phyloP scores from a whole-genome alignment of 441 rosid species.

The Gossypium davidsonii region DNA sequence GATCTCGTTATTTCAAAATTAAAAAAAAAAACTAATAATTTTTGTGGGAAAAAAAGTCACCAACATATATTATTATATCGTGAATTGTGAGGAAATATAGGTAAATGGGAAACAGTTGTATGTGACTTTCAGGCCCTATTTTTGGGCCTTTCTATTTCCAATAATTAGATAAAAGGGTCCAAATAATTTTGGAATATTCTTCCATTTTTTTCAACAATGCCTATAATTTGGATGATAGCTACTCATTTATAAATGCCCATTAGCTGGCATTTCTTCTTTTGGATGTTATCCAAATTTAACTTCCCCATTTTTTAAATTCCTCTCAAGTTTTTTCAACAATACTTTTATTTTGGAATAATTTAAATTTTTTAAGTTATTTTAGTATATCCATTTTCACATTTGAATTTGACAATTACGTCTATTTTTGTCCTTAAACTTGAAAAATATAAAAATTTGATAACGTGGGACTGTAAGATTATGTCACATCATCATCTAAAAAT shows the following conservation, averaged over 20 bases:
- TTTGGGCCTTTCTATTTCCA: not conserved
- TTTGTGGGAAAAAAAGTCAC: not conserved
- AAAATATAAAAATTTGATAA: no score
- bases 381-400: no score
- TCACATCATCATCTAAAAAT: no score
- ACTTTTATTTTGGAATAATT: no score
- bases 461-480: accelerated
- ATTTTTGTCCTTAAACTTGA: no score
- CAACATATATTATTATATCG: not conserved
- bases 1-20: no score
- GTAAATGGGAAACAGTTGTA: not conserved
- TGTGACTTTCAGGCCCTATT: not conserved
- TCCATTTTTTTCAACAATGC: not conserved
- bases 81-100: not conserved
- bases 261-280: not conserved
- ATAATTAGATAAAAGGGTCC: not conserved
- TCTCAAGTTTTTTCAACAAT: no score
- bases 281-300: not conserved
- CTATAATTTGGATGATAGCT: not conserved
- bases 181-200: conserved; percentile 2
- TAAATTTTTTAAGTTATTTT: no score
- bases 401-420: no score
- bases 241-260: not conserved
- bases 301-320: not conserved
- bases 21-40: no score